Evolutionary conservation across 441 rosid genomes (phyloP).

Genomic region (Adansonia grandidieri): DNA sequence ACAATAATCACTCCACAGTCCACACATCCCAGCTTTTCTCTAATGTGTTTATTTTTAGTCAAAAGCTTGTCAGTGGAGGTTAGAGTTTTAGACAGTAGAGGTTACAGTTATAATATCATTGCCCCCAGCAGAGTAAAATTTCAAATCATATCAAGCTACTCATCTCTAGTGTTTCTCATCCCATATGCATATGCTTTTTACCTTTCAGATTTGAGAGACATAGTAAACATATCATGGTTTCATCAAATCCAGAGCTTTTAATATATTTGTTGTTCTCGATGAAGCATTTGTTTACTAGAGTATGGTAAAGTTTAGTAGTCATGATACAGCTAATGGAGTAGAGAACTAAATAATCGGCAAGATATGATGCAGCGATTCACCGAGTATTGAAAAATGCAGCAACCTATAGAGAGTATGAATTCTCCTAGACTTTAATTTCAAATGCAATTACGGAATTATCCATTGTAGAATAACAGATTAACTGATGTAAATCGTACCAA

Average conservation of each 20-base stretch:
- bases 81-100: neutral
- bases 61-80: neutral
- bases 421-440: constrained; percentile 2
- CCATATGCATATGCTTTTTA: neutral
- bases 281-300: neutral
- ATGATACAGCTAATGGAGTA: neutral
- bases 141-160: neutral
- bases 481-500: neutral
- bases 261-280: neutral
- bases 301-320: neutral
- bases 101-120: neutral
- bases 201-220: too few relatives aligned
- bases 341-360: neutral
- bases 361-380: neutral
- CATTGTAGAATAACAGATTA: neutral
- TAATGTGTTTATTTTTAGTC: neutral
- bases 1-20: neutral
- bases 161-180: neutral
- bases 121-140: neutral
- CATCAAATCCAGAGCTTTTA: neutral
- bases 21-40: neutral
- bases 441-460: neutral
- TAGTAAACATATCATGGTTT: neutral
- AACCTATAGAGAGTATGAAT: neutral
- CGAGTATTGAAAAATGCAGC: neutral